Evolutionary conservation across 257 asterid genomes (phyloP).

Genomic region (Capsicum chinense): DNA sequence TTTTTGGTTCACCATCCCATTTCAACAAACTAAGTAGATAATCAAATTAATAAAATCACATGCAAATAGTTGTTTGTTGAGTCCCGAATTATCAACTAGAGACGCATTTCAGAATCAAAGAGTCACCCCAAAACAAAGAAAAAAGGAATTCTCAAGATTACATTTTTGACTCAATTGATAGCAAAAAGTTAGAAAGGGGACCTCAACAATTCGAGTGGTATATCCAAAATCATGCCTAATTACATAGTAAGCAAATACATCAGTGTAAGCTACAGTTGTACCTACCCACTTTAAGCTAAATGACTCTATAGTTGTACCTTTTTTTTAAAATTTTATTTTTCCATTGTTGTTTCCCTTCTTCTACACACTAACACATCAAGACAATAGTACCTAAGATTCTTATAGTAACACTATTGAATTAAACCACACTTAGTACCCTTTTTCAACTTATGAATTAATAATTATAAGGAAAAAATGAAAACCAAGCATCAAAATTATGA

Average conservation of each 20-base stretch:
- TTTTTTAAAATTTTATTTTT: too few relatives aligned
- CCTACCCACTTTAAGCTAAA: too few relatives aligned
- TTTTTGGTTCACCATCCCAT: not conserved
- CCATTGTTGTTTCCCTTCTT: too few relatives aligned
- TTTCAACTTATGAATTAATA: too few relatives aligned
- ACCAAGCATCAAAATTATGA: too few relatives aligned
- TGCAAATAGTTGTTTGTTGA: not conserved
- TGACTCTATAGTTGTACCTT: too few relatives aligned
- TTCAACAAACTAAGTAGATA: not conserved
- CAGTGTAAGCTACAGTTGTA: too few relatives aligned
- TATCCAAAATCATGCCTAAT: slow-evolving; percentile 99
- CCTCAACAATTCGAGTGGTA: slow-evolving; percentile 99
- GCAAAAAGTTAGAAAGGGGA: slow-evolving; percentile 8
- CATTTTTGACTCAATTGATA: not conserved
- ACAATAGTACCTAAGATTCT: too few relatives aligned
- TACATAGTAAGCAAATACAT: slow-evolving; percentile 87
- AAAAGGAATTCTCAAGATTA: not conserved
- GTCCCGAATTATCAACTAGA: not conserved
- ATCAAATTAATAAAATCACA: not conserved
- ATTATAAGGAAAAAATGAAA: too few relatives aligned
- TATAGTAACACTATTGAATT: too few relatives aligned
- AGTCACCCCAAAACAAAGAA: not conserved
- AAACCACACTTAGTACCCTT: too few relatives aligned
- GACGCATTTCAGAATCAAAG: not conserved
- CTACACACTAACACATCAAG: too few relatives aligned